Evolutionary conservation across 331 rosid species (phyloP).

Genomic region (Pyracantha coccinea): DNA sequence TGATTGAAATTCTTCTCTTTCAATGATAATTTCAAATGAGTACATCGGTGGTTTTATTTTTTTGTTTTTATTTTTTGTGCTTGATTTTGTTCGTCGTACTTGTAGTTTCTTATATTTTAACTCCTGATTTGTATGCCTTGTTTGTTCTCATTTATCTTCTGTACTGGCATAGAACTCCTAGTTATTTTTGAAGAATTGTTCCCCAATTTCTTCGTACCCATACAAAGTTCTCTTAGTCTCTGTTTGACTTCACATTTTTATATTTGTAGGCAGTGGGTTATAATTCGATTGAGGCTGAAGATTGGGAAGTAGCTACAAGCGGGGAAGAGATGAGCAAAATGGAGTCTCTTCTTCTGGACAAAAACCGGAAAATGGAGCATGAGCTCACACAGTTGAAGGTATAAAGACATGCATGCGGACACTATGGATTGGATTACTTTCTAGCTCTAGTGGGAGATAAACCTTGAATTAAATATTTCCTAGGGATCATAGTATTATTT

Average conservation of each 20-base stretch:
- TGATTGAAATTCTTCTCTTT: background rate
- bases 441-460: background rate
- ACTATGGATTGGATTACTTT: background rate
- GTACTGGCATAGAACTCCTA: background rate
- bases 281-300: constrained; percentile 97
- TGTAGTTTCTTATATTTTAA: background rate
- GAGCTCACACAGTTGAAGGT: constrained; percentile 94
- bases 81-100: background rate
- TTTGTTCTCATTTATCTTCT: background rate
- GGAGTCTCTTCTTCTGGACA: constrained; percentile 99
- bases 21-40: background rate
- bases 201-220: background rate
- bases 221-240: background rate
- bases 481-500: too few relatives aligned
- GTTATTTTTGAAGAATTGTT: background rate
- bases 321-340: constrained; percentile 99
- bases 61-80: background rate
- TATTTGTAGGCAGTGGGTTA: constrained; percentile 81
- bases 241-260: constrained; percentile 12
- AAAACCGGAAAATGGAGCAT: constrained; percentile 96
- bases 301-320: constrained; percentile 94
- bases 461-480: too few relatives aligned
- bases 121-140: background rate
- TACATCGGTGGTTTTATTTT: background rate
- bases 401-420: background rate